Conservation (phyloP, 257 asterid genomes). For the Dorcoceras hygrometricum region DNA sequence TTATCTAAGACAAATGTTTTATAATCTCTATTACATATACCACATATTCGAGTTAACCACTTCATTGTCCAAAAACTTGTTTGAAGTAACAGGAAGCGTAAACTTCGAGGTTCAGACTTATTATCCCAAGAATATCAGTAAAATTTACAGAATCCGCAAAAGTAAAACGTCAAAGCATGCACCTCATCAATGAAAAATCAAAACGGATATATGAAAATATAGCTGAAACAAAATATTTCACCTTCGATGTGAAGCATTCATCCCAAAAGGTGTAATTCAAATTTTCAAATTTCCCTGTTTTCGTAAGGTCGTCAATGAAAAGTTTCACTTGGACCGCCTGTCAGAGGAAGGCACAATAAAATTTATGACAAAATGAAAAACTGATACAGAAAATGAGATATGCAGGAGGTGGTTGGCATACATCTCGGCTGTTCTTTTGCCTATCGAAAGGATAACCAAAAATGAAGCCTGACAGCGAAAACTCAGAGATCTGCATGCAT, state of each 20-base stretch:
- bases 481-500: constrained; percentile 56
- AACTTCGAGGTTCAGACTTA: too few species aligned
- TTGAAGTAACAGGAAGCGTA: too few species aligned
- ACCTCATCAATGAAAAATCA: not conserved
- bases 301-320: constrained; percentile 57
- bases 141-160: too few species aligned
- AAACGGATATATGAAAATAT: not conserved
- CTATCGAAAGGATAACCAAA: constrained; percentile 66
- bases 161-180: constrained; percentile 10
- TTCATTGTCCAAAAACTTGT: too few species aligned
- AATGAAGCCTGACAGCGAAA: constrained; percentile 55
- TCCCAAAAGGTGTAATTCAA: constrained; percentile 76
- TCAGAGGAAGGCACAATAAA: constrained; percentile 15
- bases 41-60: too few species aligned
- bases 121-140: too few species aligned
- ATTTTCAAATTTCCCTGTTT: constrained; percentile 67
- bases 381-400: constrained; percentile 10
- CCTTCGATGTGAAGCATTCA: constrained; percentile 86
- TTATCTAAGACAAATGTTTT: too few species aligned
- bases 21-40: too few species aligned
- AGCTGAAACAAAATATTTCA: constrained; percentile 24
- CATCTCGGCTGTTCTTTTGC: constrained; percentile 38
- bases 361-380: constrained; percentile 17
- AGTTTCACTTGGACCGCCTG: constrained; percentile 74
- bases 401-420: constrained; percentile 24